Evolutionary conservation across 202 grass and related monocot genomes (phyloP).

Genomic region (Zoysia matrella): DNA sequence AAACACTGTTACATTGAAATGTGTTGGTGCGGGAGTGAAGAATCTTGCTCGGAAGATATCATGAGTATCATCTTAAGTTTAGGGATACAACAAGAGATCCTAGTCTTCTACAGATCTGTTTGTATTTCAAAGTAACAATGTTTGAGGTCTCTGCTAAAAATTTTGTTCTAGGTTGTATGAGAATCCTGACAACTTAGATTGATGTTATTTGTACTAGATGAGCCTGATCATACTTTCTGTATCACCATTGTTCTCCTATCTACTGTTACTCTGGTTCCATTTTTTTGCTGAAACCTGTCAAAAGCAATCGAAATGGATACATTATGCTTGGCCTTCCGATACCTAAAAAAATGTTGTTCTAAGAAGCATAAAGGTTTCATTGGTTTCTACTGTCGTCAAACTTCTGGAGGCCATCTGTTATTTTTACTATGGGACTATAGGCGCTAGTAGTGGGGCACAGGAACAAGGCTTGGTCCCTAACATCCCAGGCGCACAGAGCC

Average conservation of each 20-base stretch:
- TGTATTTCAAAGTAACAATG: conserved; percentile 18
- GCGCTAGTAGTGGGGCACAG: background rate
- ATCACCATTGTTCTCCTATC: background rate
- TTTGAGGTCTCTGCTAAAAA: background rate
- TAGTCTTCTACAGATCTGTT: background rate
- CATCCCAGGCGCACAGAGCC: background rate
- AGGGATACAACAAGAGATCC: conserved; percentile 1
- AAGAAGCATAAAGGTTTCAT: background rate
- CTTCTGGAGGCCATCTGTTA: too few relatives aligned
- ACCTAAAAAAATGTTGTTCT: background rate
- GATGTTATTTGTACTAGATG: conserved; percentile 3
- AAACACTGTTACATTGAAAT: conserved; percentile 73
- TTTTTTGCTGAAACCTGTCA: background rate
- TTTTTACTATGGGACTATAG: background rate
- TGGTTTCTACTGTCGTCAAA: too few relatives aligned
- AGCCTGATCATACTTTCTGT: conserved; percentile 2
- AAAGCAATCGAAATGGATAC: background rate
- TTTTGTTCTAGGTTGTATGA: conserved; percentile 6
- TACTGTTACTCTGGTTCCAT: background rate
- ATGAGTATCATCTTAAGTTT: conserved; percentile 26
- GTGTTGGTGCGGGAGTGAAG: conserved; percentile 75
- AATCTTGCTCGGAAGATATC: conserved; percentile 78
- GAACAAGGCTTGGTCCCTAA: background rate
- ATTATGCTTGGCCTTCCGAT: background rate
- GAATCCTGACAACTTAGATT: background rate